Evolutionary conservation across 2,329 filamentous ascomycete species (phyloP).

Genomic region (Amauroascus niger): DNA sequence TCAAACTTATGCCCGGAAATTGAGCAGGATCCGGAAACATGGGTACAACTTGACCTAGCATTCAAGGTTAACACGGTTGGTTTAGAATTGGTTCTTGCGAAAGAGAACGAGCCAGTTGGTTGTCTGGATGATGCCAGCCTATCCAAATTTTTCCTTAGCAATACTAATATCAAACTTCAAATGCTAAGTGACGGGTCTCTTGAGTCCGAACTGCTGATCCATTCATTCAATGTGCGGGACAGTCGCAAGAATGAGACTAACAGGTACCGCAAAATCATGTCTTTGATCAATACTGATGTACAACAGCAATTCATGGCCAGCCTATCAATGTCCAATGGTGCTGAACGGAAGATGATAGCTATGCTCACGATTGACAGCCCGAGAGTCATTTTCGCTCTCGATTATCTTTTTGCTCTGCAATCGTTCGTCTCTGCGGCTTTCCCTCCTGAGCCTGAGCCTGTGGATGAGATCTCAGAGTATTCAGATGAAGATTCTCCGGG

Average conservation of each 20-base stretch:
- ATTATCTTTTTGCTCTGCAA: conserved; percentile 87
- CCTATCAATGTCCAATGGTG: conserved; percentile 78
- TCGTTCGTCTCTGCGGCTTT: conserved; percentile 67
- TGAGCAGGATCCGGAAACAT: conserved; percentile 57
- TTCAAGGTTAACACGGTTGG: conserved; percentile 85
- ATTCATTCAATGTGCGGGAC: conserved; percentile 90
- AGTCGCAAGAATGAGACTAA: conserved; percentile 82
- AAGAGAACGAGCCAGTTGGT: conserved; percentile 66
- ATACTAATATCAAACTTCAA: conserved; percentile 80
- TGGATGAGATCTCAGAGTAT: conserved; percentile 26
- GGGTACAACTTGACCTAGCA: conserved; percentile 87
- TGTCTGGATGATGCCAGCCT: conserved; percentile 70
- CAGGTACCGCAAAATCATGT: conserved; percentile 98
- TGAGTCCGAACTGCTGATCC: conserved; percentile 85
- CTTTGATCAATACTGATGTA: conserved; percentile 83
- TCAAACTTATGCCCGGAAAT: conserved; percentile 55
- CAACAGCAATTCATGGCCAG: conserved; percentile 97
- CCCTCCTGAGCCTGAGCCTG: conserved; percentile 42
- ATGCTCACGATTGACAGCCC: conserved; percentile 93
- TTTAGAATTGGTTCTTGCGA: conserved; percentile 72
- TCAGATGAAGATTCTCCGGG: conserved; percentile 30
- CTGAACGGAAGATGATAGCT: conserved; percentile 72
- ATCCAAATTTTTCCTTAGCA: conserved; percentile 87
- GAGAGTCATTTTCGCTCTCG: conserved; percentile 84
- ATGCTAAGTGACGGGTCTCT: conserved; percentile 88